Base-by-base conservation (phyloP, 768 basidiomycete genomes). In the Termitomyces sp. region DNA sequence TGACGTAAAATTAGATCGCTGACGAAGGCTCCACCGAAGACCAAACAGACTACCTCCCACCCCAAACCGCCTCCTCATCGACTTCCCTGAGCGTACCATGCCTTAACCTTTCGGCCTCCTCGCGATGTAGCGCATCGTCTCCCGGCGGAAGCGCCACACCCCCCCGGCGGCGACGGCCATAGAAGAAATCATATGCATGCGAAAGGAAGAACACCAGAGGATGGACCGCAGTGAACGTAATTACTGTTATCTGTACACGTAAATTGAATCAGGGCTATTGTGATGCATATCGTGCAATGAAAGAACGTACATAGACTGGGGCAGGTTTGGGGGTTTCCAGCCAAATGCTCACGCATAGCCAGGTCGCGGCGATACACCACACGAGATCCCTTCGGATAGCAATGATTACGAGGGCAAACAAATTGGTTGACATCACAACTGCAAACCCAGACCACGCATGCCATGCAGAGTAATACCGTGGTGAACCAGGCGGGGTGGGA, bases 381-480 rank as follows among this genome's bases (percentile, higher is more conserved):
- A 91, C 86, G 50, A 92, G 70, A 63, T 92, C 91, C 3, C 80
- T 73, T 1, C 84, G 75, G 1, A 81, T n/a, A 3, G 79, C 64
- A 37, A 90, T 69, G 31, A 88, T 78, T 36, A 84, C 34, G 0
- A 89, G 64, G 3, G 81, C 81, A 58, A 83, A 56, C 44, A 83
- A 37, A 66, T 95, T 92, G 4, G 85, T 82, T 8, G 77, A 77
- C 9, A 87, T 72, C 28, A 93, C 73, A 22, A 87, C 82, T 2
- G 80, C 84, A 46, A 94, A 85, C 0, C 88, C 93, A 0, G 86
- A 76, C 84, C 87, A 92, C 1, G 85, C 77, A 60, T 89, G 81
- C 51, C 78, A 80, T 1, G 68, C 73, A 41, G 84, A 84, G 60
- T 88, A 78, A 49, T 80, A 70, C 1, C 79, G 79, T 13, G 77